phyloP scores from a whole-genome alignment of 1,284 basidiomycete species.

The Polyporus tsugae region DNA sequence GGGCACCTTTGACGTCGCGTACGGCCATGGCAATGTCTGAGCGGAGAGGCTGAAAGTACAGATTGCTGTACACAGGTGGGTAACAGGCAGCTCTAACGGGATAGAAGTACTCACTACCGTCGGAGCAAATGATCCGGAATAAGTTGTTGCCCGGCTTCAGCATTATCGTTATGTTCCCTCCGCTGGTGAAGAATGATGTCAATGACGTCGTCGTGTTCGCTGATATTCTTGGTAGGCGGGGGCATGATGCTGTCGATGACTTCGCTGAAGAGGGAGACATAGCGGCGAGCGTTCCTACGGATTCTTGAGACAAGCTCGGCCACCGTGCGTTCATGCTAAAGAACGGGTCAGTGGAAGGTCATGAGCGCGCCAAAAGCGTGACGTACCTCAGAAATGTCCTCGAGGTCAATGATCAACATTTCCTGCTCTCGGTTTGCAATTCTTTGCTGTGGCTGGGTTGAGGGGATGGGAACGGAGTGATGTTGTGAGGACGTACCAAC shows the following conservation, averaged over 20 bases:
- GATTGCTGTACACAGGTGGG: slow-evolving; percentile 67
- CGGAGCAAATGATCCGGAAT: slow-evolving; percentile 93
- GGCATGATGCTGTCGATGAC: slow-evolving; percentile 93
- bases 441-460: slow-evolving; percentile 67
- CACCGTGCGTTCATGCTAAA: slow-evolving; percentile 71
- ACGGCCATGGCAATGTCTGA: slow-evolving; percentile 86
- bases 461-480: slow-evolving; percentile 18
- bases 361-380: slow-evolving; percentile 8
- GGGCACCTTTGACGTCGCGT: slow-evolving; percentile 85
- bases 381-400: slow-evolving; percentile 77
- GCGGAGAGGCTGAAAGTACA: slow-evolving; percentile 90
- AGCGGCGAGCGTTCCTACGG: slow-evolving; percentile 88
- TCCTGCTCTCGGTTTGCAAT: slow-evolving; percentile 94
- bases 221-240: slow-evolving; percentile 87
- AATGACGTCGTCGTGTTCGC: slow-evolving; percentile 89
- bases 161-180: slow-evolving; percentile 84
- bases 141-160: slow-evolving; percentile 71
- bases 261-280: slow-evolving; percentile 90
- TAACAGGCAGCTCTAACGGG: neutral
- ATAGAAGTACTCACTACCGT: slow-evolving; percentile 81
- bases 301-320: slow-evolving; percentile 80
- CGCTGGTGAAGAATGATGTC: slow-evolving; percentile 96
- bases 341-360: slow-evolving; percentile 1
- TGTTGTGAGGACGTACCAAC: slow-evolving; percentile 65
- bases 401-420: slow-evolving; percentile 83